These are phyloP conservation scores for Cercospora sp. DNA, from an alignment of 2,329 filamentous ascomycete species.

Conservation along the genomic window DNA sequence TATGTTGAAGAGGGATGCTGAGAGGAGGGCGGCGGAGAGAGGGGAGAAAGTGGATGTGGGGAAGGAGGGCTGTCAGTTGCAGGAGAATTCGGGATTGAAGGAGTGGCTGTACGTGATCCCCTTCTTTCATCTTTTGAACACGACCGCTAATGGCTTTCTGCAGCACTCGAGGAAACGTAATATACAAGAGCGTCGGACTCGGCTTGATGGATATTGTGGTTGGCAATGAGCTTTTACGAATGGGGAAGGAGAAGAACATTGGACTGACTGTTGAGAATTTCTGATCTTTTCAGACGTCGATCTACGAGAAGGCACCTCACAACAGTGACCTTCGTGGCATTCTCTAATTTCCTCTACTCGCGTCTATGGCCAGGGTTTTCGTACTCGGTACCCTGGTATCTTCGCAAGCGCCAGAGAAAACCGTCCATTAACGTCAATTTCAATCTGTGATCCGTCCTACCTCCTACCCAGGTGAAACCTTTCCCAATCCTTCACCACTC, in stretches of 20 bases:
- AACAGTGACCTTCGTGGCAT: not conserved
- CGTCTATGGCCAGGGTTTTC: not conserved
- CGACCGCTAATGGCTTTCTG: too few species aligned
- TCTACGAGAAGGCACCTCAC: not conserved
- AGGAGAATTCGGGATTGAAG: slow-evolving; percentile 46
- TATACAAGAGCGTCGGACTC: slow-evolving; percentile 69
- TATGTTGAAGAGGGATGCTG: slow-evolving; percentile 60
- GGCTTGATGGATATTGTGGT: slow-evolving; percentile 69
- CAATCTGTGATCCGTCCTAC: not conserved
- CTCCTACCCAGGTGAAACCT: not conserved
- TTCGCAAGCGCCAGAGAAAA: not conserved
- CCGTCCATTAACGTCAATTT: not conserved
- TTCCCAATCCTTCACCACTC: not conserved
- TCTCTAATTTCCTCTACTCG: not conserved
- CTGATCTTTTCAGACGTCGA: slow-evolving; percentile 25
- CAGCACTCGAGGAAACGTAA: slow-evolving; percentile 60
- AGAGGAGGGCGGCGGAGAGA: slow-evolving; percentile 38
- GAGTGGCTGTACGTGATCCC: slow-evolving; percentile 48
- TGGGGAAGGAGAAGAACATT: slow-evolving; percentile 58
- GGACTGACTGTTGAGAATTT: slow-evolving; percentile 57
- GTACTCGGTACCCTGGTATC: not conserved
- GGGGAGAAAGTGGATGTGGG: slow-evolving; percentile 25
- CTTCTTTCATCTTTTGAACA: too few species aligned
- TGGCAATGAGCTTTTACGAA: slow-evolving; percentile 57
- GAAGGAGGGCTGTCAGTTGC: slow-evolving; percentile 34